phyloP scores from a whole-genome alignment of 257 asterid species.

The Gentiana straminea region DNA sequence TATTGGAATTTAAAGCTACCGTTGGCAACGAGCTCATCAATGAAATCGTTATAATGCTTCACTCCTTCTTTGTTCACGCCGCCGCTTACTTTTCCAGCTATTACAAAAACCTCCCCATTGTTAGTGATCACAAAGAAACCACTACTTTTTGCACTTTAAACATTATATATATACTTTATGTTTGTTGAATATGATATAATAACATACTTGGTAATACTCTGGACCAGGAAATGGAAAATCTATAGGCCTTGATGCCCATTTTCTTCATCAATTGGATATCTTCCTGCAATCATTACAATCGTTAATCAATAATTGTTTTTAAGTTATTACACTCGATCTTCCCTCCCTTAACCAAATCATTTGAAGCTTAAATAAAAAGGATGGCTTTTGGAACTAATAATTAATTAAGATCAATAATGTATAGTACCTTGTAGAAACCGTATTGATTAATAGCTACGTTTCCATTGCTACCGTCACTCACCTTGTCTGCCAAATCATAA shows the following conservation, averaged over 20 bases:
- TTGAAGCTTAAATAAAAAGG: too few relatives aligned
- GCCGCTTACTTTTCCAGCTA: neutral
- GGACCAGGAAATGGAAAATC: constrained; percentile 7
- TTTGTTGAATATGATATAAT: neutral
- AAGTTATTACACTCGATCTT: too few relatives aligned
- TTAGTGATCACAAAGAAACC: neutral
- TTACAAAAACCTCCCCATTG: neutral
- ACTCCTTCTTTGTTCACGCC: constrained; percentile 2
- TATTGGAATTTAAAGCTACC: neutral
- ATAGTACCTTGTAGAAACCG: neutral
- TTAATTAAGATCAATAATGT: too few relatives aligned
- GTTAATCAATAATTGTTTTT: neutral
- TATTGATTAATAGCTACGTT: neutral
- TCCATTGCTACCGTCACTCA: neutral
- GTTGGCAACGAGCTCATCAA: neutral
- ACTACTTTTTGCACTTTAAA: too few relatives aligned
- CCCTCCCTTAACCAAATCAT: too few relatives aligned
- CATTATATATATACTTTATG: neutral
- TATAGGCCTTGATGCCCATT: neutral
- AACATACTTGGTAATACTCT: constrained; percentile 1
- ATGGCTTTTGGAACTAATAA: too few relatives aligned
- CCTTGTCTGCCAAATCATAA: neutral
- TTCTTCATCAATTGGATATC: constrained; percentile 1
- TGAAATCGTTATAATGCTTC: neutral
- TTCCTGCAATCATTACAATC: neutral